A percentile compares a stretch with the other conserved stretches of the same genome.
These are phyloP conservation scores for Takakia lepidozioides DNA, from an alignment of 225 moss, liverwort and hornwort genomes.

Conservation along the genomic window DNA sequence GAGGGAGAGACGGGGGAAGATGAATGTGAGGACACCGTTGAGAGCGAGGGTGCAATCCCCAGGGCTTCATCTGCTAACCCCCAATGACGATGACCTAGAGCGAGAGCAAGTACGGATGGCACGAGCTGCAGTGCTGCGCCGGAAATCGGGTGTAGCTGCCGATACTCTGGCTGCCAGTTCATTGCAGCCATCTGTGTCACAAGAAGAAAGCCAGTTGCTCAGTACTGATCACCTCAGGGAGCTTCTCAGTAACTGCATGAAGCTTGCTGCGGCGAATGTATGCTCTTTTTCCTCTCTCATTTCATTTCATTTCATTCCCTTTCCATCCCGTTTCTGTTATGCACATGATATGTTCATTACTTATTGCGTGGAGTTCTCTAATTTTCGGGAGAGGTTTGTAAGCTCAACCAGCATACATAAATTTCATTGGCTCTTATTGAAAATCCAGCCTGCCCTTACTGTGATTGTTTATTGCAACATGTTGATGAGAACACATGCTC, in stretches of 20 bases:
- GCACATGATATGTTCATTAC: background rate
- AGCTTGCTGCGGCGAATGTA: constrained; percentile 68
- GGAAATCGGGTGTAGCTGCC: constrained; percentile 43
- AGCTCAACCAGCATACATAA: too few species aligned
- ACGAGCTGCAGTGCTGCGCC: constrained; percentile 46
- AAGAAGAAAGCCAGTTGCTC: constrained; percentile 34
- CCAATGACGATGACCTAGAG: constrained; percentile 59
- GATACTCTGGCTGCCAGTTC: constrained; percentile 7
- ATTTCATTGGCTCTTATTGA: too few species aligned
- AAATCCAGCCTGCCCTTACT: too few species aligned
- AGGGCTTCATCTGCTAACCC: constrained; percentile 45
- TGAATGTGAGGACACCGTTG: constrained; percentile 41
- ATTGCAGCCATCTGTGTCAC: constrained; percentile 6
- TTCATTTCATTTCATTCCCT: background rate
- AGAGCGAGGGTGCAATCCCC: constrained; percentile 47
- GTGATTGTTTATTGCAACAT: too few species aligned
- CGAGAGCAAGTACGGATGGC: constrained; percentile 51
- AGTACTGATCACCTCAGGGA: constrained; percentile 51
- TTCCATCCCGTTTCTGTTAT: background rate
- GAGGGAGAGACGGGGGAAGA: too few species aligned
- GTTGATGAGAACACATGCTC: too few species aligned
- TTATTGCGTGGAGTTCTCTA: too few species aligned
- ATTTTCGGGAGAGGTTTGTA: too few species aligned
- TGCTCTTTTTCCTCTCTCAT: background rate
- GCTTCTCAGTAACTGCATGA: constrained; percentile 55